Conservation (phyloP, 129 eudicot species). For the Tagetes patula region DNA sequence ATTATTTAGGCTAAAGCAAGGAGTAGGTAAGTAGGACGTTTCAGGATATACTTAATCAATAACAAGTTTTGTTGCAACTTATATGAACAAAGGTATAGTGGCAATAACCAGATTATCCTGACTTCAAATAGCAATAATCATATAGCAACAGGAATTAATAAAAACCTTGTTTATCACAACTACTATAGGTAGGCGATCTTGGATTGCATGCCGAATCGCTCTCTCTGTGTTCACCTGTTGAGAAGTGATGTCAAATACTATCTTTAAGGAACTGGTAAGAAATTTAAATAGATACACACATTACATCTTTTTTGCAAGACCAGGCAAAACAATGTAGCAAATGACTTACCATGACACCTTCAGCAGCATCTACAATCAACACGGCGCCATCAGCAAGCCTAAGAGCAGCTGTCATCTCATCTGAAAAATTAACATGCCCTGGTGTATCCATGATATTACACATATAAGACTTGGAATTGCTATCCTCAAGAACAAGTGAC, state of each 20-base stretch:
- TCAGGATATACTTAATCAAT: neutral
- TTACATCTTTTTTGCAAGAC: neutral
- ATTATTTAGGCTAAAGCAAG: neutral
- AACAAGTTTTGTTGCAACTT: neutral
- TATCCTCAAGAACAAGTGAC: conserved; percentile 94
- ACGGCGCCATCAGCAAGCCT: conserved; percentile 99
- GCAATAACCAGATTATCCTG: neutral
- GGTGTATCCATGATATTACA: conserved; percentile 97
- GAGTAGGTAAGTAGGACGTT: neutral
- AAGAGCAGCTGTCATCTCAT: conserved; percentile 98
- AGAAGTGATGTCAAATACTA: conserved; percentile 17
- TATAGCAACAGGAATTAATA: neutral
- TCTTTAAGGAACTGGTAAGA: conserved; percentile 1
- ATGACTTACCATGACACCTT: conserved; percentile 88
- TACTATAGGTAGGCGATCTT: conserved; percentile 89
- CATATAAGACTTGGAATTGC: conserved; percentile 84
- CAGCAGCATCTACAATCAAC: conserved; percentile 95
- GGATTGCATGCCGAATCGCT: conserved; percentile 97
- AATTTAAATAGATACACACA: neutral
- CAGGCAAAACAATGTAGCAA: conserved; percentile 7
- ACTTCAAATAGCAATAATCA: neutral
- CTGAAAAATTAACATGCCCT: conserved; percentile 94
- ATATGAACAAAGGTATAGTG: neutral
- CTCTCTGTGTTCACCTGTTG: conserved; percentile 92
- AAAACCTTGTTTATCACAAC: conserved; percentile 92